A percentile compares a stretch with the other conserved stretches of the same genome.
These are phyloP conservation scores for Eimeria zaria DNA, from an alignment of 169 alveolate species.

Conservation along the genomic window DNA sequence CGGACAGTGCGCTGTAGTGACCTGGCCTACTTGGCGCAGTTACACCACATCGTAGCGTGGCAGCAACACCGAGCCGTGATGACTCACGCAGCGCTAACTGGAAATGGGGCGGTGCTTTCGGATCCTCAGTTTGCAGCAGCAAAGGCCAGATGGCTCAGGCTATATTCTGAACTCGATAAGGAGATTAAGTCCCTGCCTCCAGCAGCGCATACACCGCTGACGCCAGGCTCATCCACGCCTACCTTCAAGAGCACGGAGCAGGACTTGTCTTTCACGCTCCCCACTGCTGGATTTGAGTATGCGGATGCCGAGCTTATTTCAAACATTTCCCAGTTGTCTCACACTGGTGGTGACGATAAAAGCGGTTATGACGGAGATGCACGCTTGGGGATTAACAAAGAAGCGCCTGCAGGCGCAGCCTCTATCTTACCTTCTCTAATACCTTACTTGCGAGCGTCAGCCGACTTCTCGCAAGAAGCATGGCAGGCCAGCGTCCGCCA, in stretches of 20 bases:
- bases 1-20: constrained; percentile 78
- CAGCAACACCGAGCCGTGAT: constrained; percentile 73
- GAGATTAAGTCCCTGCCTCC: constrained; percentile 52
- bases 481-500: constrained; percentile 73
- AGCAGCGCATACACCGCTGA: constrained; percentile 45
- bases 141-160: constrained; percentile 32
- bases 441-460: constrained; percentile 54
- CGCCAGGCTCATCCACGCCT: not conserved
- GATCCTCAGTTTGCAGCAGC: constrained; percentile 66
- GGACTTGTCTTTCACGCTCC: not conserved
- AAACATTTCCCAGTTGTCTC: not conserved
- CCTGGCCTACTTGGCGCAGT: constrained; percentile 54
- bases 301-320: constrained; percentile 47
- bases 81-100: constrained; percentile 33
- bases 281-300: constrained; percentile 4
- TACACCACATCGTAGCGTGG: constrained; percentile 82
- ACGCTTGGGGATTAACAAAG: not conserved
- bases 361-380: not conserved
- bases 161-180: constrained; percentile 64
- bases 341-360: not conserved
- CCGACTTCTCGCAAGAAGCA: constrained; percentile 36
- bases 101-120: constrained; percentile 64
- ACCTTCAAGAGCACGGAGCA: not conserved
- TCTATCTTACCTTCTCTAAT: constrained; percentile 41
- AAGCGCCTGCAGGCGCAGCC: constrained; percentile 22